A percentile compares a stretch with the other conserved stretches of the same genome.
Conservation (phyloP, 805 yeast species). For the Saccharomycopsis sp. region DNA sequence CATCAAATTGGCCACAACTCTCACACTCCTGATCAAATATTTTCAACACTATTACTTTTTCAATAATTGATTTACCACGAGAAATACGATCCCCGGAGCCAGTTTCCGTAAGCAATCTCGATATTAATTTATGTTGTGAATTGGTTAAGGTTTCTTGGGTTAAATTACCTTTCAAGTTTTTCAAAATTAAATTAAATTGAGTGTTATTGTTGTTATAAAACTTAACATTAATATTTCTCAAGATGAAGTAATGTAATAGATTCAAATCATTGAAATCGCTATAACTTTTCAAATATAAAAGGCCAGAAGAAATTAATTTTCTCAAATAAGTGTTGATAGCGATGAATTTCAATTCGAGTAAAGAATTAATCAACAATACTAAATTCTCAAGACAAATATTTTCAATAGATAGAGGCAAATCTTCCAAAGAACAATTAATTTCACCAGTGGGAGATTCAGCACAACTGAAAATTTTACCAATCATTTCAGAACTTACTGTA, state of each 20-base stretch:
- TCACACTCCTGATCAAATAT: neutral
- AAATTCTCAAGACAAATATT: constrained; percentile 26
- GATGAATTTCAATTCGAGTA: constrained; percentile 41
- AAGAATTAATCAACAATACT: constrained; percentile 46
- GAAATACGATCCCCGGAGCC: neutral
- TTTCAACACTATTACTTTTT: neutral
- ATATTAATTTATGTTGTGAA: neutral
- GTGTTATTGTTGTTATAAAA: constrained; percentile 33
- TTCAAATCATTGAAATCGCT: constrained; percentile 30
- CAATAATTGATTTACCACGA: neutral
- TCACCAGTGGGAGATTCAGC: neutral
- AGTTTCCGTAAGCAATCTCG: neutral
- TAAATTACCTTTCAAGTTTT: constrained; percentile 31
- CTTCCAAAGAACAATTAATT: neutral
- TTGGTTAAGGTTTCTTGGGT: neutral
- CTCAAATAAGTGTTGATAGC: constrained; percentile 64
- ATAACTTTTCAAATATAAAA: constrained; percentile 50
- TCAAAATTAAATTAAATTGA: constrained; percentile 50
- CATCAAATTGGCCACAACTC: neutral
- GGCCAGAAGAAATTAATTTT: constrained; percentile 78
- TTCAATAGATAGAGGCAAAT: constrained; percentile 23
- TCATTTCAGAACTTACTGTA: neutral
- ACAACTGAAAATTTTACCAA: too few species aligned
- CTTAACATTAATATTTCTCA: constrained; percentile 14
- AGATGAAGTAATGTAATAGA: constrained; percentile 22